phyloP scores from a whole-genome alignment of 768 basidiomycete genomes.

The Grammothele lineata region DNA sequence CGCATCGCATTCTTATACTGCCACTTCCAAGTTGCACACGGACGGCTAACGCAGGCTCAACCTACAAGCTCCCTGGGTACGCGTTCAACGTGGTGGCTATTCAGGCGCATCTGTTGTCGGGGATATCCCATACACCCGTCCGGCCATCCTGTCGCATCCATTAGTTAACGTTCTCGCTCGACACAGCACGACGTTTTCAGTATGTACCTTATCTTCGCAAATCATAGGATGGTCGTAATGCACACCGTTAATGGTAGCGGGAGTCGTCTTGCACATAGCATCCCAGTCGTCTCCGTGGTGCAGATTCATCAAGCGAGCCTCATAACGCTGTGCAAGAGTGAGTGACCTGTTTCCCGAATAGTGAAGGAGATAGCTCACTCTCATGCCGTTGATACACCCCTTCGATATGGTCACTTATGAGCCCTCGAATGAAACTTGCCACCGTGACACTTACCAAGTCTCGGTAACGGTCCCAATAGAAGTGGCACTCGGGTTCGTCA shows the following conservation, averaged over 20 bases:
- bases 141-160: neutral
- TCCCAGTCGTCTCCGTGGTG: conserved; percentile 20
- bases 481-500: conserved; percentile 8
- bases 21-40: too few relatives aligned
- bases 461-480: conserved; percentile 8
- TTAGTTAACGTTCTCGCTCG: too few relatives aligned
- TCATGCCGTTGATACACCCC: too few relatives aligned
- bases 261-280: conserved; percentile 17
- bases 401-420: too few relatives aligned
- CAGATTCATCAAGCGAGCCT: conserved; percentile 19
- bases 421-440: too few relatives aligned
- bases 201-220: conserved; percentile 13
- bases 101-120: neutral
- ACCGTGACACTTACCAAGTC: conserved; percentile 13
- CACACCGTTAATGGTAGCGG: conserved; percentile 1
- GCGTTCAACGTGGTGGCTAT: too few relatives aligned
- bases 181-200: too few relatives aligned
- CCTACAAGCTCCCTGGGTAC: too few relatives aligned
- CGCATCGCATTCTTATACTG: too few relatives aligned
- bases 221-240: conserved; percentile 2
- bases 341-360: too few relatives aligned
- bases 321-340: conserved; percentile 16
- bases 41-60: too few relatives aligned
- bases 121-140: neutral
- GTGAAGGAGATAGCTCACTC: too few relatives aligned